Percentiles rank a stretch among this genome's conserved stretches.
Evolutionary conservation across 2,329 filamentous ascomycete species (phyloP).

Genomic region (Aspergillus arachidicola): DNA sequence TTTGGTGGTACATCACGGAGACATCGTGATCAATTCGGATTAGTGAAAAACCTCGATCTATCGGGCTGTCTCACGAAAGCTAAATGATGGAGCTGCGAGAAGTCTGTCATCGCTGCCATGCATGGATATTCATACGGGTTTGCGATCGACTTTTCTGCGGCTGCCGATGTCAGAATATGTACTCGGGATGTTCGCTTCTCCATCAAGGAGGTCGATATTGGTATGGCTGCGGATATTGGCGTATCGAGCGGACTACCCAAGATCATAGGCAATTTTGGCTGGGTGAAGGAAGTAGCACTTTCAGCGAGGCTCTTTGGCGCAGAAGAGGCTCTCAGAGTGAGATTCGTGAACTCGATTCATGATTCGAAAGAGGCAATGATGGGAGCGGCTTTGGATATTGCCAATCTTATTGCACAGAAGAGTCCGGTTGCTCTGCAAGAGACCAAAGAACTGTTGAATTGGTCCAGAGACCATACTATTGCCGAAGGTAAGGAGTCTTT

Average conservation of each 20-base stretch:
- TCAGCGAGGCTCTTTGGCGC: constrained; percentile 47
- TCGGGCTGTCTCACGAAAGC: neutral
- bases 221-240: constrained; percentile 53
- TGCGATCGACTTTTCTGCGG: constrained; percentile 64
- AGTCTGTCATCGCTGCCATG: constrained; percentile 81
- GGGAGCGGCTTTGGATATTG: constrained; percentile 64
- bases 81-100: constrained; percentile 65
- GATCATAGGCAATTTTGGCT: constrained; percentile 47
- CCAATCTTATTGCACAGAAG: constrained; percentile 70
- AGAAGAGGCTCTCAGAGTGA: constrained; percentile 47
- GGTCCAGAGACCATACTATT: constrained; percentile 75
- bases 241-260: constrained; percentile 49
- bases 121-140: constrained; percentile 79
- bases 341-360: constrained; percentile 47
- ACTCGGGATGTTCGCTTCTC: constrained; percentile 39
- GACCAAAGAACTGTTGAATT: constrained; percentile 85
- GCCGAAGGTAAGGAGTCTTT: constrained; percentile 64
- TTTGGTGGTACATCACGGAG: neutral
- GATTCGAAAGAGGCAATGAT: constrained; percentile 64
- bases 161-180: constrained; percentile 48
- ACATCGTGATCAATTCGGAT: neutral
- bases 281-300: constrained; percentile 53
- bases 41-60: neutral
- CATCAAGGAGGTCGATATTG: constrained; percentile 55
- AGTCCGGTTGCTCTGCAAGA: constrained; percentile 85